Base-by-base conservation (phyloP, 257 asterid genomes). In the Mitragyna speciosa region DNA sequence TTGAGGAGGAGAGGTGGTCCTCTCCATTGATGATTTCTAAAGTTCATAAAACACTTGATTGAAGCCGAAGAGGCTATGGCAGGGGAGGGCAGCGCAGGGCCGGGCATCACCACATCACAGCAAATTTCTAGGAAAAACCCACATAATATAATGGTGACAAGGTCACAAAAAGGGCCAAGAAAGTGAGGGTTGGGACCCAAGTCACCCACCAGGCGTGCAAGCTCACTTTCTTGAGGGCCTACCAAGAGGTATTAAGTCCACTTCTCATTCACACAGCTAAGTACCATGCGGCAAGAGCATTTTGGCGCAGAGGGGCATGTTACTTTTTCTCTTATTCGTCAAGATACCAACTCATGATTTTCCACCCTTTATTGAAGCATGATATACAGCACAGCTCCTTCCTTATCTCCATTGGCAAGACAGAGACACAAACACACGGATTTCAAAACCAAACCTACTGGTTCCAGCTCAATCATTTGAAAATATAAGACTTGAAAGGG, bases 151-250 rank as follows among this genome's bases (percentile, higher is more conserved):
- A 61, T 81, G 71, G 72, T 81, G 84, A 73, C 78, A 63, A 33
- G 19, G 73, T 66, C 81, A 76, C 71, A 59, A 30, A 77, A 85
- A 79, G 65, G 78, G 75, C 26, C 72, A 26, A 76, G 45, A 84
- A 84, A 82, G 82, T 84, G 83, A 84, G 72, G 65, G 68, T 82
- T 71, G 87, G 88, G 89, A 68, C 89, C 87, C 87, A 39, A 74
- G 43, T 83, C 71, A 28, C 74, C 82, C 76, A 82, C 82, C 82
- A 79, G 76, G 86, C 78, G 87, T 86, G 87, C 89, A 75, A 70
- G 43, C 68, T 1, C 64, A 56, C 82, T 71, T 85, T 81, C 75
- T 15, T 76, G 65, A 47, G 89, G 89, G 4, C 87, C 89, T 78
- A 79, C 77, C 49, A 24, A 24, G n/a, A 30, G 68, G 52, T 74